A percentile compares a stretch with the other conserved stretches of the same genome.
Evolutionary conservation across 1,139 yeast genomes (phyloP).

Genomic region (Scheffersomyces lignicola): DNA sequence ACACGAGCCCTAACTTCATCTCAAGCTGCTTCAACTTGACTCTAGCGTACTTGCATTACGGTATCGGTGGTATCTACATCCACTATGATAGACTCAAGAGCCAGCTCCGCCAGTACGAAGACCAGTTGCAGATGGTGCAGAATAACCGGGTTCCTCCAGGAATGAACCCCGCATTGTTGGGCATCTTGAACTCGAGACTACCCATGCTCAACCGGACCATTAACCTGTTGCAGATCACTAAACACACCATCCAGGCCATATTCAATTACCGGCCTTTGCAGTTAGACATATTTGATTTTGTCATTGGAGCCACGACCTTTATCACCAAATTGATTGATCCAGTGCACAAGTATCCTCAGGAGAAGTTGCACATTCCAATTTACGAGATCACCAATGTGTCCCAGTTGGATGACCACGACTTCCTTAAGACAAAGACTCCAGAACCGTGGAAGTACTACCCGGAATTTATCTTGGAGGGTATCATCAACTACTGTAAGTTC

Average conservation of each 20-base stretch:
- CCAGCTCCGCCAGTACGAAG: slow-evolving; percentile 51
- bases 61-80: slow-evolving; percentile 75
- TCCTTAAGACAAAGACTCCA: slow-evolving; percentile 63
- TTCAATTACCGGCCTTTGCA: slow-evolving; percentile 58
- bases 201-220: slow-evolving; percentile 47
- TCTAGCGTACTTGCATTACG: slow-evolving; percentile 80
- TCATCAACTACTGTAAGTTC: slow-evolving; percentile 71
- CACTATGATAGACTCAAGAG: slow-evolving; percentile 56
- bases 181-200: slow-evolving; percentile 35
- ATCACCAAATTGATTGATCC: slow-evolving; percentile 75
- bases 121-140: slow-evolving; percentile 51
- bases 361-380: slow-evolving; percentile 62
- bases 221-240: slow-evolving; percentile 41
- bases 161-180: slow-evolving; percentile 30
- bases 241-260: slow-evolving; percentile 59
- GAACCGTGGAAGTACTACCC: slow-evolving; percentile 84
- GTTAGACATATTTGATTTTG: slow-evolving; percentile 69
- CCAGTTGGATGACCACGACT: slow-evolving; percentile 68
- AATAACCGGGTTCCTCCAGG: slow-evolving; percentile 29
- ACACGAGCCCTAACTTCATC: slow-evolving; percentile 62
- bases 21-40: slow-evolving; percentile 85
- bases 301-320: slow-evolving; percentile 74
- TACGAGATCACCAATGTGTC: slow-evolving; percentile 49
- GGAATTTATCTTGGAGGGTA: slow-evolving; percentile 81
- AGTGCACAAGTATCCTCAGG: slow-evolving; percentile 58